Conservation (phyloP, 2,329 filamentous ascomycete species). For the Epichloe uncinata region DNA sequence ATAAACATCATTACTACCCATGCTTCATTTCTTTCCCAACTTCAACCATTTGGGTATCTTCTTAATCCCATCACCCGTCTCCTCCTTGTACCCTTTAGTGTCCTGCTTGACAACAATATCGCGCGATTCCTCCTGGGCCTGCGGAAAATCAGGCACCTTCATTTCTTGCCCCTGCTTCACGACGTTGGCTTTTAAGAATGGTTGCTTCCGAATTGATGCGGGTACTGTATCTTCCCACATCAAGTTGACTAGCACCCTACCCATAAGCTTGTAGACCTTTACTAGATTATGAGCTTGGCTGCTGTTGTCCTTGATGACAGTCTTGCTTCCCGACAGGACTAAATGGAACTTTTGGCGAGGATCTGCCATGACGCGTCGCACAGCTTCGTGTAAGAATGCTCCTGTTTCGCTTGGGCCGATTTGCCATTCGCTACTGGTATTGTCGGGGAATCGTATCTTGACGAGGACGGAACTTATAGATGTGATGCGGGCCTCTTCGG, state of each 20-base stretch:
- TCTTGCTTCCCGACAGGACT: slow-evolving; percentile 44
- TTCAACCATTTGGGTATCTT: slow-evolving; percentile 60
- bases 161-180: slow-evolving; percentile 52
- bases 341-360: slow-evolving; percentile 58
- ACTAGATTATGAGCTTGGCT: slow-evolving; percentile 48
- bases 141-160: slow-evolving; percentile 44
- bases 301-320: slow-evolving; percentile 32
- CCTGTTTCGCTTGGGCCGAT: slow-evolving; percentile 58
- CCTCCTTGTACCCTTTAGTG: slow-evolving; percentile 22
- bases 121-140: slow-evolving; percentile 26
- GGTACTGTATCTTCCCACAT: slow-evolving; percentile 56
- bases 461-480: slow-evolving; percentile 56
- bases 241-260: slow-evolving; percentile 62
- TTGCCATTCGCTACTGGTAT: slow-evolving; percentile 61
- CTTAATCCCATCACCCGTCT: slow-evolving; percentile 28
- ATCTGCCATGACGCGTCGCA: slow-evolving; percentile 56
- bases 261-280: slow-evolving; percentile 54
- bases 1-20: background rate
- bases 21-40: slow-evolving; percentile 52
- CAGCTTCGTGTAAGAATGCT: slow-evolving; percentile 58
- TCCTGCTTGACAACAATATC: slow-evolving; percentile 11
- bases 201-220: slow-evolving; percentile 36
- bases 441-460: slow-evolving; percentile 79
- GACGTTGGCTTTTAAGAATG: slow-evolving; percentile 45
- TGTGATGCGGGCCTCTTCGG: slow-evolving; percentile 51